Conservation (phyloP, 164 flowering plant genomes). For the Piper longum region DNA sequence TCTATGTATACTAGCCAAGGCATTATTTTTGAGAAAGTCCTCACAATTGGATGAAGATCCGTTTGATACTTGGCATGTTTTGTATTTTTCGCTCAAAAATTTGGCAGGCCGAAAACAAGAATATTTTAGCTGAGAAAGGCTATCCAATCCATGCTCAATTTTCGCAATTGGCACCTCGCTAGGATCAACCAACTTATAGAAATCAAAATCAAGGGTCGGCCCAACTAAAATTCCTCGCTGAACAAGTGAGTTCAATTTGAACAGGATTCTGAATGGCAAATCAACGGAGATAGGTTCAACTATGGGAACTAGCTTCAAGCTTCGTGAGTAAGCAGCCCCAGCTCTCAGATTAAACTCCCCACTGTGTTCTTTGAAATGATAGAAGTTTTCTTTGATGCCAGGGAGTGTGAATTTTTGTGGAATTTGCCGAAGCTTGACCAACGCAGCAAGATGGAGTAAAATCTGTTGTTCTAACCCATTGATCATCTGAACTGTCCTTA, state of each 20-base stretch:
- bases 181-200: conserved; percentile 48
- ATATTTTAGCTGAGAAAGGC: conserved; percentile 38
- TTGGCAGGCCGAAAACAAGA: conserved; percentile 68
- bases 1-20: conserved; percentile 57
- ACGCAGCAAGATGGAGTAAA: conserved; percentile 40
- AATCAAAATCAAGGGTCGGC: conserved; percentile 37
- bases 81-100: conserved; percentile 49
- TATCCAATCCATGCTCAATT: conserved; percentile 58
- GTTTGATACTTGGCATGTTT: conserved; percentile 11
- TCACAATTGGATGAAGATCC: conserved; percentile 15
- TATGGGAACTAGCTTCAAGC: conserved; percentile 47
- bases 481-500: conserved; percentile 35
- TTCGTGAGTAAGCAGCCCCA: conserved; percentile 26
- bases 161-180: conserved; percentile 6
- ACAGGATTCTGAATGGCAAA: conserved; percentile 50
- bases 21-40: conserved; percentile 35
- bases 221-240: conserved; percentile 66
- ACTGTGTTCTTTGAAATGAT: conserved; percentile 28
- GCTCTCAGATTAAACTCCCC: conserved; percentile 21
- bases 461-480: conserved; percentile 62
- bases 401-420: conserved; percentile 31
- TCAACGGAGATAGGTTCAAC: conserved; percentile 31
- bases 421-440: conserved; percentile 77
- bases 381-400: conserved; percentile 31
- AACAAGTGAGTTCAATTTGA: conserved; percentile 51